Conservation (phyloP, 148 eudicot species). For the Limonium bicolor region DNA sequence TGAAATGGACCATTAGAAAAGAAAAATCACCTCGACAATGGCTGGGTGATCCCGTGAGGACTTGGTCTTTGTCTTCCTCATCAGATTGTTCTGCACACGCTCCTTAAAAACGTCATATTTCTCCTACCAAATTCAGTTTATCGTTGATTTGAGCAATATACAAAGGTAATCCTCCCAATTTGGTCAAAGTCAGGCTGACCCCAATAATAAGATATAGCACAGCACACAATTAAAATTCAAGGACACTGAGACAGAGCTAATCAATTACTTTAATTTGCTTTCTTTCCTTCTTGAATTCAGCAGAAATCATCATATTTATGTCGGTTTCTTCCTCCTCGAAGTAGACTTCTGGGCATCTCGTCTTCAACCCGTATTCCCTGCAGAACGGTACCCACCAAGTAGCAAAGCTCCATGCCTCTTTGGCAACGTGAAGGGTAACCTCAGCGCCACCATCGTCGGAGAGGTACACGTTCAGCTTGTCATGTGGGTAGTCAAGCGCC, state of each 20-base stretch:
- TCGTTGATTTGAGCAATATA: too few relatives aligned
- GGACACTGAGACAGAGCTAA: too few relatives aligned
- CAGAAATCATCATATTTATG: constrained; percentile 1
- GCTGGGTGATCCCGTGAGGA: constrained; percentile 15
- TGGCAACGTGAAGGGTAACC: constrained; percentile 24
- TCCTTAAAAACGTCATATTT: constrained; percentile 2
- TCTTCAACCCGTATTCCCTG: constrained; percentile 18
- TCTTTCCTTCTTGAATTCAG: constrained; percentile 21
- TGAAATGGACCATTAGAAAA: too few relatives aligned
- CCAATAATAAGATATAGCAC: not conserved
- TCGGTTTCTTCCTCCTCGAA: constrained; percentile 16
- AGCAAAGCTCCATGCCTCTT: constrained; percentile 34
- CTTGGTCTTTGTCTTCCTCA: too few relatives aligned
- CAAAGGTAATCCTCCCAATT: not conserved
- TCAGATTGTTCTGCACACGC: too few relatives aligned
- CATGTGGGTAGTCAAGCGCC: constrained; percentile 36
- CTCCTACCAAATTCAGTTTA: too few relatives aligned
- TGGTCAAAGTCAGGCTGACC: too few relatives aligned
- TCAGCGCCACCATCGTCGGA: constrained; percentile 45
- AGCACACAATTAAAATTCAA: not conserved
- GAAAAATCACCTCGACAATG: constrained; percentile 17
- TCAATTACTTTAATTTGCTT: constrained; percentile 23
- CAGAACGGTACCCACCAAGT: constrained; percentile 45
- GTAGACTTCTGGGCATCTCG: constrained; percentile 38
- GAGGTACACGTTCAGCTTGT: constrained; percentile 31